A percentile compares a stretch with the other conserved stretches of the same genome.
Conservation (phyloP, 768 basidiomycete species). For the Galerina sulciceps region DNA sequence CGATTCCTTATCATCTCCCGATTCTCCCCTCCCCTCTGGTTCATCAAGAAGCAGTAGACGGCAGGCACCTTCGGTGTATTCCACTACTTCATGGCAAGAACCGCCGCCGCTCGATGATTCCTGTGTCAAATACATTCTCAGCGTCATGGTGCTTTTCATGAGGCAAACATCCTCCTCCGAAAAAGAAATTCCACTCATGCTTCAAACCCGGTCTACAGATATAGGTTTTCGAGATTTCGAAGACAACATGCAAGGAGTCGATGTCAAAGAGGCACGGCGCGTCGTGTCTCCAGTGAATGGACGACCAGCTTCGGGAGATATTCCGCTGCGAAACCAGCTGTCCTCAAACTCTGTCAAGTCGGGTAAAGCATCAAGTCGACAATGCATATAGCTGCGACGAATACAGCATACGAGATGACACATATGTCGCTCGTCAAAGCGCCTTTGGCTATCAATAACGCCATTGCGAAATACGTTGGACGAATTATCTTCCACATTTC, state of each 20-base stretch:
- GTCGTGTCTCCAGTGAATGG: too few species aligned
- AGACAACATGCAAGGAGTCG: slow-evolving; percentile 28
- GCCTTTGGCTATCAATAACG: slow-evolving; percentile 54
- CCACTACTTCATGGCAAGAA: slow-evolving; percentile 56
- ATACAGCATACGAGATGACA: slow-evolving; percentile 61
- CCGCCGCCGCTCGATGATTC: slow-evolving; percentile 78
- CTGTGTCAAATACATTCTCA: slow-evolving; percentile 80
- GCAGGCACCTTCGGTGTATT: slow-evolving; percentile 47
- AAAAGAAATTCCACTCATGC: slow-evolving; percentile 49
- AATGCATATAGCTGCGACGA: slow-evolving; percentile 42
- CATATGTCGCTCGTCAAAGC: slow-evolving; percentile 63
- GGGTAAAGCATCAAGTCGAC: slow-evolving; percentile 42
- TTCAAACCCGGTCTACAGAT: slow-evolving; percentile 61
- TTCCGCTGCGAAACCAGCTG: slow-evolving; percentile 41
- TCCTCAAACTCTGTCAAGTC: slow-evolving; percentile 46
- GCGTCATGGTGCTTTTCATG: slow-evolving; percentile 82
- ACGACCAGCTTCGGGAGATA: slow-evolving; percentile 1
- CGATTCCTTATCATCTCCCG: slow-evolving; percentile 37
- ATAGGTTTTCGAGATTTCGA: slow-evolving; percentile 78
- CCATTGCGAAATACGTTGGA: slow-evolving; percentile 75
- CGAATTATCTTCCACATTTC: slow-evolving; percentile 87
- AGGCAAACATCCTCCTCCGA: slow-evolving; percentile 67
- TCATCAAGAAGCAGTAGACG: slow-evolving; percentile 27
- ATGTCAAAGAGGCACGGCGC: too few species aligned
- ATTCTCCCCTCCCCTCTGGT: slow-evolving; percentile 40